Percentiles rank a stretch among this genome's conserved stretches.
Evolutionary conservation across 805 yeast species (phyloP).

Genomic region (Nakazawaea ishiwadae): DNA sequence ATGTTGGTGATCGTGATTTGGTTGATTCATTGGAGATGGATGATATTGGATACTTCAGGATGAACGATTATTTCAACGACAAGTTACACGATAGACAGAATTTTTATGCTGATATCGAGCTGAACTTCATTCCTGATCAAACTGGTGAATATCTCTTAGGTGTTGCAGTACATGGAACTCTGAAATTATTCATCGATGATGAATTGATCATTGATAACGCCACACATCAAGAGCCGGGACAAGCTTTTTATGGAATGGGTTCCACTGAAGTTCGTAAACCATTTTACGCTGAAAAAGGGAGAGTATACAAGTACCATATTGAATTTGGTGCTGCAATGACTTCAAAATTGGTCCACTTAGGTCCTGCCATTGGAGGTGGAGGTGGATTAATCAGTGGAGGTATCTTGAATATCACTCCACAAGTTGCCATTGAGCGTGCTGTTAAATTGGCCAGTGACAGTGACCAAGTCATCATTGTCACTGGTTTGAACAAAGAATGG

Average conservation of each 20-base stretch:
- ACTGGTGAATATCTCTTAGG: constrained; percentile 50
- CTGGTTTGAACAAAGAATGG: constrained; percentile 35
- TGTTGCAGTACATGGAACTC: constrained; percentile 48
- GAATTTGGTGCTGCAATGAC: constrained; percentile 51
- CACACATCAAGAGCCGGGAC: constrained; percentile 45
- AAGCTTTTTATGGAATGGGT: constrained; percentile 49
- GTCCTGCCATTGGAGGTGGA: constrained; percentile 15
- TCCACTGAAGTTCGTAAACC: constrained; percentile 43
- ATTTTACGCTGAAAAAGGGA: constrained; percentile 37
- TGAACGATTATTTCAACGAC: constrained; percentile 27
- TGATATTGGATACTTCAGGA: constrained; percentile 15
- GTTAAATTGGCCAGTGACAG: constrained; percentile 27
- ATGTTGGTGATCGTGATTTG: constrained; percentile 16
- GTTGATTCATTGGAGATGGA: constrained; percentile 24
- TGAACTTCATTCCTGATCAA: constrained; percentile 40
- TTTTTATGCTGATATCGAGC: constrained; percentile 41
- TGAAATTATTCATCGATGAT: constrained; percentile 48
- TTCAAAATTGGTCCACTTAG: constrained; percentile 4
- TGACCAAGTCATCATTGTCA: constrained; percentile 31
- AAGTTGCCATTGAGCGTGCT: constrained; percentile 21
- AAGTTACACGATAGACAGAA: constrained; percentile 18
- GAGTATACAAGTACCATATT: constrained; percentile 38
- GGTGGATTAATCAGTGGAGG: constrained; percentile 20
- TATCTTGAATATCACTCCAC: constrained; percentile 12
- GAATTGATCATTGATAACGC: constrained; percentile 51